Base-by-base conservation (phyloP, 768 basidiomycete genomes). In the Coprinopsis sp. region DNA sequence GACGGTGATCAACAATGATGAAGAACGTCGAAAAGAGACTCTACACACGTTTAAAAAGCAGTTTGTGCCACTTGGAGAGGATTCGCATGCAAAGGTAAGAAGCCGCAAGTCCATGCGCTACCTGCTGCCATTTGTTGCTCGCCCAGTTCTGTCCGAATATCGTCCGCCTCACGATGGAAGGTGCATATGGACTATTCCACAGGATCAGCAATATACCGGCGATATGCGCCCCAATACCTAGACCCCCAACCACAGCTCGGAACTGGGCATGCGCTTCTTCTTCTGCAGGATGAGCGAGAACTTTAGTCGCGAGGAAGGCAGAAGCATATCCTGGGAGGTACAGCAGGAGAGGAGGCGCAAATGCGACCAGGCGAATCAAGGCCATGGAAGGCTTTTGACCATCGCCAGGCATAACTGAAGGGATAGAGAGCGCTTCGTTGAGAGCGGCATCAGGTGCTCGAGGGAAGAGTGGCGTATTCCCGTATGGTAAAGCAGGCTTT, bases 181-280 rank as follows among this genome's bases (percentile, higher is more conserved):
- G 38, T 47, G 37, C 30, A 54, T 27, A 22, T 53, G 46, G 33
- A 41, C 41, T 58, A n/a, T n/a, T n/a, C 56, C 60, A 54, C 36
- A 63, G 40, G 13, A 54, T 23, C 40, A 53, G 58, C 25, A 65
- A 50, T 13, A 58, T 42, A 40, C 55, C 28, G 0, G 59, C 58
- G 22, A 56, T 47, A 37, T 64, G 60, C 31, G 59, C 28, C 29
- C 69, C 60, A 46, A 63, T 48, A 21, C 76, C 73, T 8, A 77
- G 22, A 2, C 75, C 75, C 2, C 82, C 83, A 21, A 81, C 74
- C 7, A 82, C 67, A 37, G 79, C 69, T 62, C 85, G 84, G 62
- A 78, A 86, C 62, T 87, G 84, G n/a, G 84, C 82, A 39, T 75
- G 65, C 24, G 77, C 74, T 56, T 87, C 85, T 56, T 84, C 73